phyloP scores from a whole-genome alignment of 2,329 filamentous ascomycete genomes.

The Pseudocercospora cruenta region DNA sequence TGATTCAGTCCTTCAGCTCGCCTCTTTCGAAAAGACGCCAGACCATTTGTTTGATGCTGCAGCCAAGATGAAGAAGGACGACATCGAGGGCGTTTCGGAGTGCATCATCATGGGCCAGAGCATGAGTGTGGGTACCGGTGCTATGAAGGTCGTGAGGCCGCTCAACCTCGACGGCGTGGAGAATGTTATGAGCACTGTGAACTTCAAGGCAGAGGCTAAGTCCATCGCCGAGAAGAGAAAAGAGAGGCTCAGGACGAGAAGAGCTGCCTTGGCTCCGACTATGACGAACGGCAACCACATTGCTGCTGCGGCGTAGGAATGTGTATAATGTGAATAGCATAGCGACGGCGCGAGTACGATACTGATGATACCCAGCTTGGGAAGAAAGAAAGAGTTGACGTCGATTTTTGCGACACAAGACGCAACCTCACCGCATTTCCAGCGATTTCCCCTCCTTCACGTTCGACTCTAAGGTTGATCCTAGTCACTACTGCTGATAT shows the following conservation, averaged over 20 bases:
- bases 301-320: slow-evolving; percentile 18
- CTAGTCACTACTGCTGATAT: background rate
- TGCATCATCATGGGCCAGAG: slow-evolving; percentile 99
- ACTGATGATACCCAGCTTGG: background rate
- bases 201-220: slow-evolving; percentile 27
- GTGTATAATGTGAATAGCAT: background rate
- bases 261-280: slow-evolving; percentile 11
- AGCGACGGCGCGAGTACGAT: background rate
- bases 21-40: slow-evolving; percentile 96
- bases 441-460: background rate
- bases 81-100: slow-evolving; percentile 90
- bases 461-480: background rate
- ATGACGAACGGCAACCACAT: slow-evolving; percentile 29
- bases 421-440: background rate
- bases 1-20: slow-evolving; percentile 89
- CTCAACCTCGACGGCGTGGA: slow-evolving; percentile 64
- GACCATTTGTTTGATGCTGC: slow-evolving; percentile 97
- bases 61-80: slow-evolving; percentile 86
- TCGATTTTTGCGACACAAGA: background rate
- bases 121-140: slow-evolving; percentile 87
- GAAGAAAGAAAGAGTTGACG: background rate
- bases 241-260: slow-evolving; percentile 26
- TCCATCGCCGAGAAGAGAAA: slow-evolving; percentile 19
- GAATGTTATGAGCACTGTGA: slow-evolving; percentile 44
- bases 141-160: slow-evolving; percentile 83